A percentile compares a stretch with the other conserved stretches of the same genome.
These are phyloP conservation scores for Colletotrichum falcatum DNA, from an alignment of 2,329 filamentous ascomycete species.

Conservation along the genomic window DNA sequence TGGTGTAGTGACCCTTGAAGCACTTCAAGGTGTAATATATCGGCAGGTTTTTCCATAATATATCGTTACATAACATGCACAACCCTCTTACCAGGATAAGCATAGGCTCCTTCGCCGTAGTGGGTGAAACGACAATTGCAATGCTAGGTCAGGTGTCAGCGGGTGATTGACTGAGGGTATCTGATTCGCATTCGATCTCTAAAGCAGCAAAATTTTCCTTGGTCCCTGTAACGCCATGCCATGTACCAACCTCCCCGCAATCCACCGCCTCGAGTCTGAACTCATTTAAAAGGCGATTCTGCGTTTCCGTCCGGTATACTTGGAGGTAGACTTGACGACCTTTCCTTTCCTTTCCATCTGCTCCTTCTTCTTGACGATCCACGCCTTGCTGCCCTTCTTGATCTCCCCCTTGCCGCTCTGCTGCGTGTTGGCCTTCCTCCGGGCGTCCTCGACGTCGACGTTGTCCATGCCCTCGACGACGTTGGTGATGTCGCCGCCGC, in stretches of 20 bases:
- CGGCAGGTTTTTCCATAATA: no score
- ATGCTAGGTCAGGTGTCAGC: slow-evolving; percentile 52
- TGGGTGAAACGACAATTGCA: no score
- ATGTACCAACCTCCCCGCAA: slow-evolving; percentile 28
- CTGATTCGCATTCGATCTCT: slow-evolving; percentile 35
- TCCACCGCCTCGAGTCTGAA: slow-evolving; percentile 1
- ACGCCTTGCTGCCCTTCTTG: slow-evolving; percentile 86
- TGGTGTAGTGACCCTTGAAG: neutral
- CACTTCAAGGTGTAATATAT: neutral
- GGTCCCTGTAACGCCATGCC: slow-evolving; percentile 43
- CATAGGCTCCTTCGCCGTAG: no score
- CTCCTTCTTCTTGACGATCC: slow-evolving; percentile 89
- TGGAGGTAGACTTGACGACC: slow-evolving; percentile 90
- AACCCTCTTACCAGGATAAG: no score
- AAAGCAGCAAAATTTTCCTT: slow-evolving; percentile 24
- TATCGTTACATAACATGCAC: no score
- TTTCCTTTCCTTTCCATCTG: slow-evolving; percentile 96
- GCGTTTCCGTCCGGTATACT: slow-evolving; percentile 93
- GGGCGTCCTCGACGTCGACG: slow-evolving; percentile 83
- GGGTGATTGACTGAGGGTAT: slow-evolving; percentile 66
- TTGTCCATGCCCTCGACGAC: slow-evolving; percentile 90
- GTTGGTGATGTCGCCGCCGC: slow-evolving; percentile 85
- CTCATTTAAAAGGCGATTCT: slow-evolving; percentile 75
- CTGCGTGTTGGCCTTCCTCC: slow-evolving; percentile 58
- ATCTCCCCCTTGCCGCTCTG: slow-evolving; percentile 63